Percentiles rank a stretch among this genome's conserved stretches.
These are phyloP conservation scores for Trichoderma semiorbis DNA, from an alignment of 2,329 filamentous ascomycete genomes.

Conservation along the genomic window DNA sequence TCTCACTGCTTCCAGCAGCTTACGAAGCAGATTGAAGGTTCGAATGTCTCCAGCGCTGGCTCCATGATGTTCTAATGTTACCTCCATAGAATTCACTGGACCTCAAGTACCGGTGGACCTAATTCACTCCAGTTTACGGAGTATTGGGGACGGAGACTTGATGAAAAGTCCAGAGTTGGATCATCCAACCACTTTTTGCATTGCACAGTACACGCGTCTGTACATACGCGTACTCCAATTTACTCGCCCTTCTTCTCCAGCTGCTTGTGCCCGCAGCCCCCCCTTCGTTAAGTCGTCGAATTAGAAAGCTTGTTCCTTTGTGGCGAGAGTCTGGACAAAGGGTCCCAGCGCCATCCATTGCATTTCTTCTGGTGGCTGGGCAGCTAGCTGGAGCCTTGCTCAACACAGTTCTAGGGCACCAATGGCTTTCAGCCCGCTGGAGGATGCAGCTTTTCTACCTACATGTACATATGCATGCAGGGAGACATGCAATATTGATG, in stretches of 20 bases:
- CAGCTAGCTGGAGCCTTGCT: not conserved
- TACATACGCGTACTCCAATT: not conserved
- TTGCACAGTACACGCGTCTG: not conserved
- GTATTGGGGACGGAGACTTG: not conserved
- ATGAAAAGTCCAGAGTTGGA: not conserved
- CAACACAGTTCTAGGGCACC: not conserved
- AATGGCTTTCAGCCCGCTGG: not conserved
- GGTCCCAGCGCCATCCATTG: not conserved
- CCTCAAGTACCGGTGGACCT: no score
- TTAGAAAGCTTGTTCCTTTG: not conserved
- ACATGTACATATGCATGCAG: not conserved
- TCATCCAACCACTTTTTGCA: not conserved
- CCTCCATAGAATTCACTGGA: no score
- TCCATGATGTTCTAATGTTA: no score
- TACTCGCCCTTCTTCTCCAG: not conserved
- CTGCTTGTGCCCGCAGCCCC: not conserved
- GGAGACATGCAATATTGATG: not conserved
- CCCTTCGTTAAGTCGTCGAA: not conserved
- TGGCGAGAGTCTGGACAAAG: not conserved
- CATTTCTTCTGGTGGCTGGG: not conserved
- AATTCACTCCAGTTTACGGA: no score
- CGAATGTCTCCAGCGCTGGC: no score
- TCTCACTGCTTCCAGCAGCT: not conserved
- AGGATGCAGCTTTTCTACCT: not conserved
- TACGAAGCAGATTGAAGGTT: not conserved